Evolutionary conservation across 2,329 filamentous ascomycete species (phyloP).

Genomic region (Neonectria coccinea): DNA sequence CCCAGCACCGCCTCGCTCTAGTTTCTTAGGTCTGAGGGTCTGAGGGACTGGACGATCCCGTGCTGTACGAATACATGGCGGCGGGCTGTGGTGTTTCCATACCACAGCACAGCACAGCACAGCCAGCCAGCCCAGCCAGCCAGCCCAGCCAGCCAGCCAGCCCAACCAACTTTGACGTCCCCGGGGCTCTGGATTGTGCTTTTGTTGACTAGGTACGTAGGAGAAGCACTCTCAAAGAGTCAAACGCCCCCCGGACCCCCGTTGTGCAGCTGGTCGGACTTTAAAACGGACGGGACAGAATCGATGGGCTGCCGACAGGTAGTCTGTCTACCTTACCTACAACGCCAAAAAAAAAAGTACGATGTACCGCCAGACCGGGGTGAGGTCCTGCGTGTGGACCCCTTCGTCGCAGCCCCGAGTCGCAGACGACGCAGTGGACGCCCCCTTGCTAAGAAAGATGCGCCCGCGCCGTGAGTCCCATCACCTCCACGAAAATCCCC

Average conservation of each 20-base stretch:
- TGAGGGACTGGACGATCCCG: neutral
- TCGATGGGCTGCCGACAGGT: neutral
- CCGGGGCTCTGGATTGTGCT: too few relatives aligned
- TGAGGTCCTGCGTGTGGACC: neutral
- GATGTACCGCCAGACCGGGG: neutral
- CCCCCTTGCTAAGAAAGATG: neutral
- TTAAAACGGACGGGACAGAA: neutral
- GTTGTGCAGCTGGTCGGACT: neutral
- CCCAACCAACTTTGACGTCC: too few relatives aligned
- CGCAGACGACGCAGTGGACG: neutral
- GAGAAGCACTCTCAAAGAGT: neutral
- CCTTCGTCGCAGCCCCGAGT: neutral
- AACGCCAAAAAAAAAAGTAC: neutral
- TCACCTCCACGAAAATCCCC: neutral
- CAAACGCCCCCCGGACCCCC: neutral
- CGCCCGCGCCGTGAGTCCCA: too few relatives aligned
- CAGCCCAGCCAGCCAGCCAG: too few relatives aligned
- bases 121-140: too few relatives aligned
- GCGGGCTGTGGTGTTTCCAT: neutral
- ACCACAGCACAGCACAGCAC: too few relatives aligned
- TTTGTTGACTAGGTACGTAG: too few relatives aligned
- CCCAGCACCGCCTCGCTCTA: slow-evolving; percentile 16
- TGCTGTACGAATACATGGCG: too few relatives aligned
- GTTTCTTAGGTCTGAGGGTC: neutral
- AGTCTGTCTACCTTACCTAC: neutral